Conservation (phyloP, 1,284 basidiomycete species). For the Apiotrichum akiyoshidainum region DNA sequence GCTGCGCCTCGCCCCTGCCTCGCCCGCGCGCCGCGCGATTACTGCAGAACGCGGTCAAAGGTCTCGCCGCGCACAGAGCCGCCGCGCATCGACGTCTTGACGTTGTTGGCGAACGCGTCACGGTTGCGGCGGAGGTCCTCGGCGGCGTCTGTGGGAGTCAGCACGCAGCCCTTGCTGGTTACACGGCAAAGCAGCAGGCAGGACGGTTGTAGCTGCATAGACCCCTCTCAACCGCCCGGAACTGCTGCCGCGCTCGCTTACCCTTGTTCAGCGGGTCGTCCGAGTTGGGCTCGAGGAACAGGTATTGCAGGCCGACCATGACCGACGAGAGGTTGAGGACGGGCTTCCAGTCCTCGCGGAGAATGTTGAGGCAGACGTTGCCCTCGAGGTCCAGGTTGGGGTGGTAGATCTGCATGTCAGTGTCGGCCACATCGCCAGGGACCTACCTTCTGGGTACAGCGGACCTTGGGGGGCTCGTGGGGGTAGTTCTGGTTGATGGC, state of each 20-base stretch:
- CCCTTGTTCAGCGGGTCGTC: slow-evolving; percentile 99
- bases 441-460: slow-evolving; percentile 86
- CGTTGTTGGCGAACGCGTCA: slow-evolving; percentile 74
- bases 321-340: slow-evolving; percentile 92
- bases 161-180: background rate
- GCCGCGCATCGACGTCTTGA: slow-evolving; percentile 78
- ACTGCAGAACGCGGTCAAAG: slow-evolving; percentile 67
- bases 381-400: slow-evolving; percentile 97
- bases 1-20: background rate
- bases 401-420: slow-evolving; percentile 79
- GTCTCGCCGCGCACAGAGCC: slow-evolving; percentile 67
- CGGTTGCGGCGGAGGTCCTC: slow-evolving; percentile 82
- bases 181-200: background rate
- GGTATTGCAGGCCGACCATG: slow-evolving; percentile 95
- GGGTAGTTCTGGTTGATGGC: slow-evolving; percentile 97
- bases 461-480: slow-evolving; percentile 98
- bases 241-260: slow-evolving; percentile 46
- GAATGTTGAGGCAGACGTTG: slow-evolving; percentile 94
- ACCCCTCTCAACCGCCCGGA: background rate
- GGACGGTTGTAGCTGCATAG: background rate
- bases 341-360: slow-evolving; percentile 99
- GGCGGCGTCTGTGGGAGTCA: slow-evolving; percentile 73
- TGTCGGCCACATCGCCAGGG: too few species aligned
- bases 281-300: slow-evolving; percentile 97
- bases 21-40: background rate